Percentiles rank a stretch among this genome's conserved stretches.
Evolutionary conservation across 129 eudicot species (phyloP).

Genomic region (Chrysanthemum lavandulifolium): DNA sequence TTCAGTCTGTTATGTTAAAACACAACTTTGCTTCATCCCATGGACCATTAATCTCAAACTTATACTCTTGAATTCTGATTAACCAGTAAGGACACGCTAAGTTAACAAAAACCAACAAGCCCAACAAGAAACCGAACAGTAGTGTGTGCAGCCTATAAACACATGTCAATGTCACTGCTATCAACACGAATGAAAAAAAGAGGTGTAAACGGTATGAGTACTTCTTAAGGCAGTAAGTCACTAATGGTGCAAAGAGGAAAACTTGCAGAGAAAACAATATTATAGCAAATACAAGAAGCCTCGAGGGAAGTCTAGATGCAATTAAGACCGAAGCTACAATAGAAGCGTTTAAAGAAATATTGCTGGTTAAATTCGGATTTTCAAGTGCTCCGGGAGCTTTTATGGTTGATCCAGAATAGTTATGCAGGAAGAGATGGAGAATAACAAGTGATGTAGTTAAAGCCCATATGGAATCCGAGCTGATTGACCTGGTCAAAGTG

Average conservation of each 20-base stretch:
- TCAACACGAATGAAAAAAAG: conserved; percentile 56
- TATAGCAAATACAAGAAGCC: conserved; percentile 81
- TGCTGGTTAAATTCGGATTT: conserved; percentile 63
- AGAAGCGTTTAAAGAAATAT: conserved; percentile 82
- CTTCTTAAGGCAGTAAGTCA: conserved; percentile 74
- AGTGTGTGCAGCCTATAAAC: conserved; percentile 57
- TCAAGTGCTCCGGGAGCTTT: conserved; percentile 77
- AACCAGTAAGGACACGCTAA: conserved; percentile 92
- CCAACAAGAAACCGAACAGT: conserved; percentile 57
- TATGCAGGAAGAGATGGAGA: conserved; percentile 84
- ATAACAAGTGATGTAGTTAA: conserved; percentile 70
- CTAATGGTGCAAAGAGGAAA: conserved; percentile 26
- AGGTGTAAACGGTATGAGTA: conserved; percentile 72
- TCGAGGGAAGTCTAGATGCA: conserved; percentile 89
- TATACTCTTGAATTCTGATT: conserved; percentile 83
- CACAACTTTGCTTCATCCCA: conserved; percentile 98
- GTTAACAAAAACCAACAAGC: conserved; percentile 68
- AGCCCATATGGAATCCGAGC: conserved; percentile 92
- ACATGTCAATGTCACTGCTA: conserved; percentile 52
- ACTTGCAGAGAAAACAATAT: conserved; percentile 25
- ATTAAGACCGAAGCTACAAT: conserved; percentile 90
- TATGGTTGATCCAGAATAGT: conserved; percentile 77
- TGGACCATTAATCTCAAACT: conserved; percentile 97
- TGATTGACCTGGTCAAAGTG: conserved; percentile 83
- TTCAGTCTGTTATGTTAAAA: conserved; percentile 77